Evolutionary conservation across 2,329 filamentous ascomycete genomes (phyloP).

Genomic region (Parascedosporium putredinis): DNA sequence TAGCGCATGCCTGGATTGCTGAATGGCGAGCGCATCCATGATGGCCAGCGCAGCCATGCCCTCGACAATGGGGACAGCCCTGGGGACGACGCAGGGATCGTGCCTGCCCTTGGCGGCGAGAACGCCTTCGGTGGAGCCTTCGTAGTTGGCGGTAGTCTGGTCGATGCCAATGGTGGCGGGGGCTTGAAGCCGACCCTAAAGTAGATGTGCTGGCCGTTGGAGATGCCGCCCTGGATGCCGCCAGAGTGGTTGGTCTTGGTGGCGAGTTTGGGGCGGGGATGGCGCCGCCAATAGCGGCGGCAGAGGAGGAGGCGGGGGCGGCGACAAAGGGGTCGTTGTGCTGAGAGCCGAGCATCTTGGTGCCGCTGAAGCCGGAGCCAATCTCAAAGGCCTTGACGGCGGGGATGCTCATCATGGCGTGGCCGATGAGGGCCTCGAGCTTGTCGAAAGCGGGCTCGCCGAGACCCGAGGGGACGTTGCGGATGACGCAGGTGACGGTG

Average conservation of each 20-base stretch:
- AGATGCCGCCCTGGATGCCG: conserved; percentile 90
- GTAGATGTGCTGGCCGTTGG: conserved; percentile 87
- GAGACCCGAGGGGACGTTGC: conserved; percentile 72
- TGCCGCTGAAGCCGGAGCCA: conserved; percentile 82
- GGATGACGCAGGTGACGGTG: conserved; percentile 87
- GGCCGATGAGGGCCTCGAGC: conserved; percentile 79
- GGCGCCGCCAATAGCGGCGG: conserved; percentile 31
- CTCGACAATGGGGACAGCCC: conserved; percentile 82
- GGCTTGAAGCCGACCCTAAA: conserved; percentile 95
- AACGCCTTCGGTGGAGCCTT: conserved; percentile 57
- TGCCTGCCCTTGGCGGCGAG: conserved; percentile 89
- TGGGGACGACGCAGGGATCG: conserved; percentile 84
- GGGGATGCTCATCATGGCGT: conserved; percentile 92
- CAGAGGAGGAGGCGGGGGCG: conserved; percentile 23
- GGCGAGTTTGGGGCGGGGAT: conserved; percentile 46
- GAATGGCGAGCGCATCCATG: conserved; percentile 77
- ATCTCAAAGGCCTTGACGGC: conserved; percentile 95
- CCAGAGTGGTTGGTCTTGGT: conserved; percentile 94
- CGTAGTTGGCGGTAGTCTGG: conserved; percentile 74
- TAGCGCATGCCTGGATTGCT: conserved; percentile 47
- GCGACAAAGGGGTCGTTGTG: conserved; percentile 82
- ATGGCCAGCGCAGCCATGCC: conserved; percentile 82
- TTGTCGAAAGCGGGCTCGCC: conserved; percentile 96
- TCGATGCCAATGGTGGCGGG: conserved; percentile 86
- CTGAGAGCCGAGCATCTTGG: conserved; percentile 73